phyloP scores from a whole-genome alignment of 345 rosid genomes.

The Citrus trifoliata region DNA sequence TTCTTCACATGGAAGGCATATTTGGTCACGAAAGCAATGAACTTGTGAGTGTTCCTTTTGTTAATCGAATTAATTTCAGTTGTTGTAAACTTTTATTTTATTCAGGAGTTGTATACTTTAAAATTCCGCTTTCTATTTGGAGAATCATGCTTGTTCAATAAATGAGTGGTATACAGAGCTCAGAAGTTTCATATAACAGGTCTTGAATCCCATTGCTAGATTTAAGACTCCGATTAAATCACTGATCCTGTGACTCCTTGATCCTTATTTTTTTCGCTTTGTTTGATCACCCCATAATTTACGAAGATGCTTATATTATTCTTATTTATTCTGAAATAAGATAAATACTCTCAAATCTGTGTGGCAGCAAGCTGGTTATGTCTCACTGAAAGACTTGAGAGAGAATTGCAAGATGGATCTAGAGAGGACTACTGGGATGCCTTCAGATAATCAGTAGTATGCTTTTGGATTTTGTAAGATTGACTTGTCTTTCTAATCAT shows the following conservation, averaged over 20 bases:
- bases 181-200: not conserved
- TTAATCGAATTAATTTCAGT: not conserved
- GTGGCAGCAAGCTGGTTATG: constrained; percentile 59
- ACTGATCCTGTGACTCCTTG: not conserved
- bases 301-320: not conserved
- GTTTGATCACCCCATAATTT: not conserved
- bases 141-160: not conserved
- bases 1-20: constrained; percentile 73
- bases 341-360: constrained; percentile 12
- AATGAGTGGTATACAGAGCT: not conserved
- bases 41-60: constrained; percentile 55
- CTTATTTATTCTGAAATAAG: not conserved
- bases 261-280: not conserved
- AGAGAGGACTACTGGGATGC: constrained; percentile 45
- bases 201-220: not conserved
- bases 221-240: constrained; percentile 6
- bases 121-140: not conserved
- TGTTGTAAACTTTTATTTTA: not conserved
- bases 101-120: not conserved
- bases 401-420: constrained; percentile 73
- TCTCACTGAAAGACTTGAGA: constrained; percentile 55
- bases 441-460: constrained; percentile 35
- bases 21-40: constrained; percentile 60
- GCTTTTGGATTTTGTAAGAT: constrained; percentile 19
- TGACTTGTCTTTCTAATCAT: constrained; percentile 10